A percentile compares a stretch with the other conserved stretches of the same genome.
phyloP scores from a whole-genome alignment of 371 early-diverging fungal species.

The Parasitella parasitica region DNA sequence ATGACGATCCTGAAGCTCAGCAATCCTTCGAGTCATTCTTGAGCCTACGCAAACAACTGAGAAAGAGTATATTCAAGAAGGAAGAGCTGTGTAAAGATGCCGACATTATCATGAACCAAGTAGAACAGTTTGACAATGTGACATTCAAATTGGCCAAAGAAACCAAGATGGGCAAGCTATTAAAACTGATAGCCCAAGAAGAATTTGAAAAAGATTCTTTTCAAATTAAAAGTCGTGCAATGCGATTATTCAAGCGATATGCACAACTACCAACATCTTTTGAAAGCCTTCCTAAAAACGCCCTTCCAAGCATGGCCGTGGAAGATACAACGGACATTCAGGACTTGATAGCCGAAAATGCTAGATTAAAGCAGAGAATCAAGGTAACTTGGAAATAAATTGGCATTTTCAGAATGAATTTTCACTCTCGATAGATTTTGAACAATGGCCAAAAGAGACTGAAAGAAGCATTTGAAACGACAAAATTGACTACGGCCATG shows the following conservation, averaged over 20 bases:
- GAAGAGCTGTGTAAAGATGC: slow-evolving; percentile 41
- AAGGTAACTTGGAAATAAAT: slow-evolving; percentile 17
- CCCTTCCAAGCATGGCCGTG: slow-evolving; percentile 12
- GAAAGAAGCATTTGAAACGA: slow-evolving; percentile 31
- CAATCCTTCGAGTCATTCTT: slow-evolving; percentile 18
- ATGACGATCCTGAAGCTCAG: not conserved
- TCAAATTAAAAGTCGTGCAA: slow-evolving; percentile 30
- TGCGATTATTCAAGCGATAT: slow-evolving; percentile 32
- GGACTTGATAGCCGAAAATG: slow-evolving; percentile 28
- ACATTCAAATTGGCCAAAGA: slow-evolving; percentile 50
- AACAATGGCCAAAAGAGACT: slow-evolving; percentile 28
- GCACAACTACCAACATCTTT: slow-evolving; percentile 13
- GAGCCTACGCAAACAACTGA: slow-evolving; percentile 33
- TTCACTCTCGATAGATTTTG: slow-evolving; percentile 7
- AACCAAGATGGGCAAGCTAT: slow-evolving; percentile 45
- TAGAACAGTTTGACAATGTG: slow-evolving; percentile 42
- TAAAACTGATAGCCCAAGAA: slow-evolving; percentile 43
- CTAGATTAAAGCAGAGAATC: slow-evolving; percentile 24
- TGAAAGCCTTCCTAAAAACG: not conserved
- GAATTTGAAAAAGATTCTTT: slow-evolving; percentile 37
- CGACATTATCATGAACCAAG: slow-evolving; percentile 39
- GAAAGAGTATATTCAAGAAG: slow-evolving; percentile 39
- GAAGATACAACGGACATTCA: slow-evolving; percentile 21
- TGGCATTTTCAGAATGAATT: not conserved
- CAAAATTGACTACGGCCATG: not conserved